Percentiles rank a stretch among this genome's conserved stretches.
phyloP scores from a whole-genome alignment of 2,329 filamentous ascomycete genomes.

The Stagonosporopsis chrysanthemi region DNA sequence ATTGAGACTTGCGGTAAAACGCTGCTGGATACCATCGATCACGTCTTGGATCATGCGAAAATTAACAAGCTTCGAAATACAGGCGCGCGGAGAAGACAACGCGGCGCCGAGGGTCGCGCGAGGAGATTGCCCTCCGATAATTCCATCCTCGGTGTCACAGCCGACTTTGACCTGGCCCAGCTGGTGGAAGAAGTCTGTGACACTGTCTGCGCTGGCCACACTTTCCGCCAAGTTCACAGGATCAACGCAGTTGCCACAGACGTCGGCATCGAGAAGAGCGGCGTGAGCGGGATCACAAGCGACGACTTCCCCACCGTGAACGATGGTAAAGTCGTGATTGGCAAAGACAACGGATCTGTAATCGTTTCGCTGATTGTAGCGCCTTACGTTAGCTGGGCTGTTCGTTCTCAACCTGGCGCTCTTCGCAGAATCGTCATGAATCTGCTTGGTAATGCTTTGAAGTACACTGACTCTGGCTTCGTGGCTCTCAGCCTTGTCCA shows the following conservation, averaged over 20 bases:
- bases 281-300: conserved; percentile 25
- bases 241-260: conserved; percentile 30
- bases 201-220: conserved; percentile 61
- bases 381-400: conserved; percentile 39
- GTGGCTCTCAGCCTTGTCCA: conserved; percentile 38
- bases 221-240: conserved; percentile 45
- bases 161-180: conserved; percentile 41
- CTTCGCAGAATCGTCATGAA: conserved; percentile 47
- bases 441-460: conserved; percentile 46
- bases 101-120: conserved; percentile 21
- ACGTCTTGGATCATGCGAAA: conserved; percentile 49
- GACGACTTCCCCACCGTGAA: conserved; percentile 11
- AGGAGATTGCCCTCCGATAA: conserved; percentile 41
- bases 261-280: conserved; percentile 13
- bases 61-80: conserved; percentile 46
- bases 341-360: conserved; percentile 34
- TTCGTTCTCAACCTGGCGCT: conserved; percentile 43
- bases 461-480: conserved; percentile 45
- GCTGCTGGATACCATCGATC: conserved; percentile 51
- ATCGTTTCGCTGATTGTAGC: conserved; percentile 41
- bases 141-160: conserved; percentile 41
- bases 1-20: conserved; percentile 50
- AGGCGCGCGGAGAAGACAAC: conserved; percentile 26
- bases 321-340: conserved; percentile 15
- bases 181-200: conserved; percentile 62